These are phyloP conservation scores for Fusarium lateritium DNA, from an alignment of 2,329 filamentous ascomycete species.

Conservation along the genomic window DNA sequence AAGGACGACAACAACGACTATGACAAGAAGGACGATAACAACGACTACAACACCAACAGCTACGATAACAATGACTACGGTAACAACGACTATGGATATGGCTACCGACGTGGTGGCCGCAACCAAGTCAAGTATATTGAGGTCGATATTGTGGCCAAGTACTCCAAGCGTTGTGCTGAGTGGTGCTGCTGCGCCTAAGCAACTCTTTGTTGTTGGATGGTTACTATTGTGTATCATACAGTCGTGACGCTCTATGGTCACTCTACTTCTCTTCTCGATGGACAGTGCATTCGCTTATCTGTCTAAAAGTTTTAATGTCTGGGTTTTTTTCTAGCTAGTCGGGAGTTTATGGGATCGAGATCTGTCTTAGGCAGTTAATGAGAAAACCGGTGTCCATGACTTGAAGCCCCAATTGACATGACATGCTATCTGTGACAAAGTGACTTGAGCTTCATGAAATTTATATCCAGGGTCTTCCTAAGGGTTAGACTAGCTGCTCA, in stretches of 20 bases:
- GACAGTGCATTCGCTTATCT: slow-evolving; percentile 9
- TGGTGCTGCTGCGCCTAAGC: slow-evolving; percentile 34
- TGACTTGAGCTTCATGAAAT: neutral
- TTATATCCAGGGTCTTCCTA: neutral
- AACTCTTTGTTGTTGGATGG: neutral
- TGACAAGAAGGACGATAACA: neutral
- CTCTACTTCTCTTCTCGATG: slow-evolving; percentile 9
- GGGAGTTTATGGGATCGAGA: neutral
- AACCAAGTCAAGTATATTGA: slow-evolving; percentile 26
- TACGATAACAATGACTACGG: neutral
- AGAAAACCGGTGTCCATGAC: neutral
- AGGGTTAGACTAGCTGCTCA: neutral
- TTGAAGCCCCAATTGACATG: neutral
- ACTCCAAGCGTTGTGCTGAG: slow-evolving; percentile 28
- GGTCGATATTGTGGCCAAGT: slow-evolving; percentile 25
- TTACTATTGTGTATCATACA: neutral
- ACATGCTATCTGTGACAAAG: neutral
- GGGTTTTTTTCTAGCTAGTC: neutral
- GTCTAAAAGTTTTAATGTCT: slow-evolving; percentile 7
- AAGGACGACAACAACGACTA: neutral
- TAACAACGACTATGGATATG: neutral
- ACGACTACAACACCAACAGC: neutral
- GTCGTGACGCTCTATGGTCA: slow-evolving; percentile 13
- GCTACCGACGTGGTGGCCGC: neutral
- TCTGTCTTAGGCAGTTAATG: slow-evolving; percentile 9